Evolutionary conservation across 805 yeast species (phyloP).

Genomic region (Lachancea meyersii): DNA sequence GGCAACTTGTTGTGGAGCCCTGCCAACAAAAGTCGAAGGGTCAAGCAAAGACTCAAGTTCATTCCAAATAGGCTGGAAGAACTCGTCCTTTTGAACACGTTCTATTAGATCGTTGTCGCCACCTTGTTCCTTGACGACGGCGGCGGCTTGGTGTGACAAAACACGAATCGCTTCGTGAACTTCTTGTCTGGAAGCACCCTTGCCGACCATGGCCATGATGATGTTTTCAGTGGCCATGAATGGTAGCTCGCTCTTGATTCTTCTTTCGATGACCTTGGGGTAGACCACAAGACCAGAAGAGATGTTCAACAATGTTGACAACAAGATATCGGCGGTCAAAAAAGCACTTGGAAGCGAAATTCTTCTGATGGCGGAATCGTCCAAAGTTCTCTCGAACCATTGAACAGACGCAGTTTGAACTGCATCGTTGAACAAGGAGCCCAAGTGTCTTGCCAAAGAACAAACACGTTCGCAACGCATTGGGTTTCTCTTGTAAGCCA

Average conservation of each 20-base stretch:
- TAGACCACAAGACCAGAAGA: conserved; percentile 94
- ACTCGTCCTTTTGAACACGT: conserved; percentile 67
- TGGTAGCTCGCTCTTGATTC: conserved; percentile 90
- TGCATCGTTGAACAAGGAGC: conserved; percentile 86
- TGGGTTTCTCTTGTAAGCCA: conserved; percentile 99
- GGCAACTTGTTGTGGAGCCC: conserved; percentile 97
- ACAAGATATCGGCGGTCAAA: conserved; percentile 87
- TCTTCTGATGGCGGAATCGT: conserved; percentile 96
- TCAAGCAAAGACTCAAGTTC: conserved; percentile 78
- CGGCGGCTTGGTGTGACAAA: conserved; percentile 93
- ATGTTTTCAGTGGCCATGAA: conserved; percentile 99
- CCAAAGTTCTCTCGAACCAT: conserved; percentile 99
- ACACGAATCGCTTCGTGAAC: conserved; percentile 98
- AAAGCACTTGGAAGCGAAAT: conserved; percentile 95
- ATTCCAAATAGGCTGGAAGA: conserved; percentile 83
- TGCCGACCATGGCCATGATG: conserved; percentile 99
- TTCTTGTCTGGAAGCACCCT: conserved; percentile 96
- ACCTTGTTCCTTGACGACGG: conserved; percentile 95
- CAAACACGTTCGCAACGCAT: conserved; percentile 99
- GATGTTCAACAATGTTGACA: conserved; percentile 84
- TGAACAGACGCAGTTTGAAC: conserved; percentile 96
- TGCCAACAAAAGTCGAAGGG: conserved; percentile 92
- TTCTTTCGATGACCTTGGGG: conserved; percentile 97
- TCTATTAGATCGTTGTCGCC: conserved; percentile 96
- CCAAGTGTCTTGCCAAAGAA: conserved; percentile 94